These are phyloP conservation scores for Aphelidium insulamus DNA, from an alignment of 371 early-diverging fungal species.

Conservation along the genomic window DNA sequence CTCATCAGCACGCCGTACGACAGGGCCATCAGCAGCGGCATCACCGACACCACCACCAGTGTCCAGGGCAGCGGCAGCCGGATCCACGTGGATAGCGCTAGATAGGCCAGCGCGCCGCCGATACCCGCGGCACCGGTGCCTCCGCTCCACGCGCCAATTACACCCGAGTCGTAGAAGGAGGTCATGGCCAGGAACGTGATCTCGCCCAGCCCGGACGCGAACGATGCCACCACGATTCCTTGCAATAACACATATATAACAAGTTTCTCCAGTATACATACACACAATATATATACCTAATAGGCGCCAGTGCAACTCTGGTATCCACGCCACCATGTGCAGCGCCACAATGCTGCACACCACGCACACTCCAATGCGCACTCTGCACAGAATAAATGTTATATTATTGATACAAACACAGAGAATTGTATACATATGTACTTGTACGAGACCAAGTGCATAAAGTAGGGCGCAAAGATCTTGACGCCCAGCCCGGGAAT, in stretches of 20 bases:
- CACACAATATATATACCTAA: no score
- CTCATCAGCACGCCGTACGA: conserved; percentile 8
- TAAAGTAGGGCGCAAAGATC: conserved; percentile 14
- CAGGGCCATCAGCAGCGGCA: conserved; percentile 9
- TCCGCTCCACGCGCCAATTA: conserved; percentile 15
- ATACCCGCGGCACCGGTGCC: conserved; percentile 23
- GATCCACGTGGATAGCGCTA: conserved; percentile 17
- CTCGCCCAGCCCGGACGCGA: conserved; percentile 21
- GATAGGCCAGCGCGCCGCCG: conserved; percentile 13
- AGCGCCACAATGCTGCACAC: neutral
- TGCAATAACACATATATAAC: no score
- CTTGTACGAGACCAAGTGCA: conserved; percentile 11
- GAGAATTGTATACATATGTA: conserved; percentile 8
- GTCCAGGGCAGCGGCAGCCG: conserved; percentile 7
- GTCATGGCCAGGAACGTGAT: conserved; percentile 18
- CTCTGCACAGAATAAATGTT: neutral
- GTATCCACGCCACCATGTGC: conserved; percentile 9
- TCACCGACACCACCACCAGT: conserved; percentile 9
- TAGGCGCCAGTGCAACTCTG: no score
- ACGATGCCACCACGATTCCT: conserved; percentile 19
- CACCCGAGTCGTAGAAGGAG: conserved; percentile 12
- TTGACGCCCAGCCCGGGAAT: conserved; percentile 15
- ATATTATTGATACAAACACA: no score
- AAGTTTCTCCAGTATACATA: no score
- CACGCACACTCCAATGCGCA: neutral